phyloP scores from a whole-genome alignment of 2,329 filamentous ascomycete genomes.

The Beauveria sp. region DNA sequence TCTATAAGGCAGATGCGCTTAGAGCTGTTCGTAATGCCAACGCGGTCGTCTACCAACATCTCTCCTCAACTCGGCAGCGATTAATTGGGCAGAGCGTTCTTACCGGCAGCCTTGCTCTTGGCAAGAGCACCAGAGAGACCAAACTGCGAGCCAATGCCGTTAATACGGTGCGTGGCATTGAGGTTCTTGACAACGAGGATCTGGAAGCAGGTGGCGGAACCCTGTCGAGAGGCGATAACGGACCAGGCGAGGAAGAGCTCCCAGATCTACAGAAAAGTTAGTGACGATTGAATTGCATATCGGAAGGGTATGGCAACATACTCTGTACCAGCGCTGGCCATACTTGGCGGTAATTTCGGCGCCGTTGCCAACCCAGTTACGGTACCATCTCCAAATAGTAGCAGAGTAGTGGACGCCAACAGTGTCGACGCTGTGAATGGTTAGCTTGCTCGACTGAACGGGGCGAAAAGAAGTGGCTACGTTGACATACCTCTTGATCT shows the following conservation, averaged over 20 bases:
- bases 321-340: conserved; percentile 88
- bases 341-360: conserved; percentile 95
- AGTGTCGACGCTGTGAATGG: conserved; percentile 59
- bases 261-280: conserved; percentile 60
- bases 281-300: neutral
- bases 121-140: conserved; percentile 55
- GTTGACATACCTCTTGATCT: conserved; percentile 61
- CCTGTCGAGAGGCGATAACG: conserved; percentile 77
- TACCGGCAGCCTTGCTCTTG: conserved; percentile 29
- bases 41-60: neutral
- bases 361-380: conserved; percentile 92
- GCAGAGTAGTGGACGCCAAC: conserved; percentile 95
- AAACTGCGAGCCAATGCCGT: conserved; percentile 64
- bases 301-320: conserved; percentile 36
- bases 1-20: neutral
- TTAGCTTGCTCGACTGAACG: neutral
- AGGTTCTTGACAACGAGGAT: conserved; percentile 84
- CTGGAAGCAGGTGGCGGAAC: conserved; percentile 78
- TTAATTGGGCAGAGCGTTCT: conserved; percentile 14
- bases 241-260: conserved; percentile 85
- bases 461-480: neutral
- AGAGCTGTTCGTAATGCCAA: neutral
- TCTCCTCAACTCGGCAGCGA: neutral
- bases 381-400: conserved; percentile 96
- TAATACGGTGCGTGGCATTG: conserved; percentile 75